A percentile compares a stretch with the other conserved stretches of the same genome.
Evolutionary conservation across 208 protist species (phyloP).

Genomic region (Crithidia bombi): DNA sequence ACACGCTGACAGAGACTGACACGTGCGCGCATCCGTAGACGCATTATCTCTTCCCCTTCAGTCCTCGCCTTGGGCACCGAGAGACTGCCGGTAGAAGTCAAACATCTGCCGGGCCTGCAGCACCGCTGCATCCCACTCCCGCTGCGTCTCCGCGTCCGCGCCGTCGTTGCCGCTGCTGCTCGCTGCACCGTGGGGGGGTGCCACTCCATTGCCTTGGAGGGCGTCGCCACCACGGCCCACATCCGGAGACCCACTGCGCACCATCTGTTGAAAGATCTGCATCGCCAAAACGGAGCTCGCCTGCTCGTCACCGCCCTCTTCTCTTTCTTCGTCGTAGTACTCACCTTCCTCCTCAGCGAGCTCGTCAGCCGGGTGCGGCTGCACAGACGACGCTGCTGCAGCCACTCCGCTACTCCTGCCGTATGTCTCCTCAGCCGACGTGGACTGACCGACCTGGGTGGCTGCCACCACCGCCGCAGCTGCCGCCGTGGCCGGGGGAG

Average conservation of each 20-base stretch:
- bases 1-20: neutral
- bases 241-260: slow-evolving; percentile 35
- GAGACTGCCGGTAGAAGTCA: slow-evolving; percentile 43
- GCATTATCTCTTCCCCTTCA: neutral
- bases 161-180: neutral
- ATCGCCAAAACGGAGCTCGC: slow-evolving; percentile 15
- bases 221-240: slow-evolving; percentile 13
- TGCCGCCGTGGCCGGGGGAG: neutral
- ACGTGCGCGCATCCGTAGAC: neutral
- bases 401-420: neutral
- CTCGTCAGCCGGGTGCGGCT: neutral
- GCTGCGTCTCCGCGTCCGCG: slow-evolving; percentile 25
- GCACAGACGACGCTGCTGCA: neutral
- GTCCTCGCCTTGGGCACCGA: neutral
- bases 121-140: slow-evolving; percentile 55
- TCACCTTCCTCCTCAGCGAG: neutral
- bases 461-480: neutral
- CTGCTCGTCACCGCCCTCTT: neutral
- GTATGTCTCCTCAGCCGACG: neutral
- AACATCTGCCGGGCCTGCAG: slow-evolving; percentile 60
- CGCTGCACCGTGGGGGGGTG: neutral
- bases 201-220: neutral
- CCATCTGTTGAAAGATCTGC: slow-evolving; percentile 46
- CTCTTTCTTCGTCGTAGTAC: neutral
- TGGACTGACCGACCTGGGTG: neutral